Evolutionary conservation across 352 stramenopile genomes (phyloP).

Genomic region (Pythium oligandrum): DNA sequence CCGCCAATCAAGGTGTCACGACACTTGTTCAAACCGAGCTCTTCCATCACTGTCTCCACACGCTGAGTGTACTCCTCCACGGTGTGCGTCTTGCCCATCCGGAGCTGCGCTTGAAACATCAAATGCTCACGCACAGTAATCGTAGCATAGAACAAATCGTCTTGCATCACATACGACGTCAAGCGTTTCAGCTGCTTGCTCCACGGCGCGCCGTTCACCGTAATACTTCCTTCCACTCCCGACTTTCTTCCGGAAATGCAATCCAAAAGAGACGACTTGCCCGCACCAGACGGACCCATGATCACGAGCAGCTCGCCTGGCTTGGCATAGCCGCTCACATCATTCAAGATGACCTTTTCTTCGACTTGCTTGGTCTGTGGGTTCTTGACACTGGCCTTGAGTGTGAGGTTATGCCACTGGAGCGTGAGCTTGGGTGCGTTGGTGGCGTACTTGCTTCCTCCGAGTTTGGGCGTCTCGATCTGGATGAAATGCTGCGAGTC

Average conservation of each 20-base stretch:
- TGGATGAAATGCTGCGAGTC: slow-evolving; percentile 2
- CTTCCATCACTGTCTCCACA: slow-evolving; percentile 49
- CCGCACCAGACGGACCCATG: slow-evolving; percentile 65
- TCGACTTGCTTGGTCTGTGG: slow-evolving; percentile 33
- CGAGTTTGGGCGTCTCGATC: slow-evolving; percentile 8
- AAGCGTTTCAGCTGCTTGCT: slow-evolving; percentile 9
- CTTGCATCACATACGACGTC: slow-evolving; percentile 81
- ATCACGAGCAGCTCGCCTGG: slow-evolving; percentile 59
- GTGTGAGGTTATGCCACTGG: slow-evolving; percentile 36
- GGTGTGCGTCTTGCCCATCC: slow-evolving; percentile 47
- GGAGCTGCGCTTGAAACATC: slow-evolving; percentile 74
- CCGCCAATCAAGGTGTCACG: slow-evolving; percentile 53
- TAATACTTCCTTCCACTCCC: slow-evolving; percentile 46
- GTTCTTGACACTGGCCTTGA: slow-evolving; percentile 32
- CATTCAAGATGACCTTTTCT: slow-evolving; percentile 48
- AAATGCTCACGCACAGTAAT: slow-evolving; percentile 90
- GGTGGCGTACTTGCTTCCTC: background rate
- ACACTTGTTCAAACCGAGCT: slow-evolving; percentile 50
- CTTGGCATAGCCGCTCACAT: slow-evolving; percentile 35
- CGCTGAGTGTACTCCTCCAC: slow-evolving; percentile 23
- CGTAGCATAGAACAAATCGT: slow-evolving; percentile 86
- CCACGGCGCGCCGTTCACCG: slow-evolving; percentile 59
- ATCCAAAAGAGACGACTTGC: slow-evolving; percentile 93
- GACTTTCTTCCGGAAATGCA: slow-evolving; percentile 90
- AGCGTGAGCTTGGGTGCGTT: slow-evolving; percentile 14